These are phyloP conservation scores for Rubia balearica DNA, from an alignment of 305 asterid species.

Conservation along the genomic window DNA sequence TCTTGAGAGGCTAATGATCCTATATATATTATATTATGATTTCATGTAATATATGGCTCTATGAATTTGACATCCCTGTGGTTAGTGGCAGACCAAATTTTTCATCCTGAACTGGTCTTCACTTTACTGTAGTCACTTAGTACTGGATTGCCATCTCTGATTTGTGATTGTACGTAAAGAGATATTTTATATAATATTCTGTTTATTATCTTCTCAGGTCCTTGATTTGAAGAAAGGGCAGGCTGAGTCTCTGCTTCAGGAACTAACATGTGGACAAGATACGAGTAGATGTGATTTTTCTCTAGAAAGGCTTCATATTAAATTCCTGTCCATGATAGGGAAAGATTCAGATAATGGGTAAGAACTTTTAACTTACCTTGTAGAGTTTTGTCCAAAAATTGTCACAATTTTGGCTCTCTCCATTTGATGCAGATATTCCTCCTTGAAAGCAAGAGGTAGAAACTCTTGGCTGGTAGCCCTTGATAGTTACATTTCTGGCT, in stretches of 20 bases:
- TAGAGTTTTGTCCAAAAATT: not conserved
- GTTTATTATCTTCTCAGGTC: conserved; percentile 7
- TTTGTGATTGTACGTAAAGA: not conserved
- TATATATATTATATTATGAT: not conserved
- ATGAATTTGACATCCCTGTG: not conserved
- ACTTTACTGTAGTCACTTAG: not conserved
- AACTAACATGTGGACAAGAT: conserved; percentile 4
- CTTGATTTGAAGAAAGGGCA: conserved; percentile 22
- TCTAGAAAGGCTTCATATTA: conserved; percentile 17
- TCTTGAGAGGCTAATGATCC: not conserved
- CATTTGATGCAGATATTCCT: conserved; percentile 17
- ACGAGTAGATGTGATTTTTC: conserved; percentile 4
- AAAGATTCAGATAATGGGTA: conserved; percentile 16
- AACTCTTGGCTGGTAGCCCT: conserved; percentile 22
- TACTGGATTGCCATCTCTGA: not conserved
- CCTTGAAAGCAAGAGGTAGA: conserved; percentile 20
- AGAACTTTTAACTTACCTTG: not conserved
- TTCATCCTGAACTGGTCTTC: not conserved
- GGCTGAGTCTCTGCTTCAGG: conserved; percentile 16
- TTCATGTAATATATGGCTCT: not conserved
- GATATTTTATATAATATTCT: not conserved
- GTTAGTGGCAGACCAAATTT: not conserved
- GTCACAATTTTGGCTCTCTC: not conserved
- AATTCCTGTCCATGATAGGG: conserved; percentile 18
- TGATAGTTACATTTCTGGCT: conserved; percentile 9